phyloP scores from a whole-genome alignment of 2,329 filamentous ascomycete species.

The Lithohypha guttulata region DNA sequence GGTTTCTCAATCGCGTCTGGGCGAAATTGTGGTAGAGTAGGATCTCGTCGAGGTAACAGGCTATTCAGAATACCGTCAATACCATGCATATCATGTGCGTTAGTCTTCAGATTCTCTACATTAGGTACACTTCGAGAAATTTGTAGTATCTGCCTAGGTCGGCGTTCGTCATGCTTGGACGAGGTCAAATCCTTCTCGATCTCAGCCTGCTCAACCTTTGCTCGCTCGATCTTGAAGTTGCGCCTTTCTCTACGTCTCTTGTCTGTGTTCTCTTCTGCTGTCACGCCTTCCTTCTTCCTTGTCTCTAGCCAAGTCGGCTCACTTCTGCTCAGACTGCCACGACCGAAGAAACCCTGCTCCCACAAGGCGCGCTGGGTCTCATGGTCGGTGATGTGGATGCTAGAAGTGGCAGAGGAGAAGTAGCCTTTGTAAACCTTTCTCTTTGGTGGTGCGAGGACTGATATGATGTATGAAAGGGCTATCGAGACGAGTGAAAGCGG shows the following conservation, averaged over 20 bases:
- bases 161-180: no score
- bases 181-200: slow-evolving; percentile 58
- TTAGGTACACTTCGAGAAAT: neutral
- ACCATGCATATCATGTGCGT: slow-evolving; percentile 16
- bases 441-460: slow-evolving; percentile 54
- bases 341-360: slow-evolving; percentile 97
- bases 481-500: slow-evolving; percentile 79
- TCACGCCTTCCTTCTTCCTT: slow-evolving; percentile 65
- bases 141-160: neutral
- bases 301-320: slow-evolving; percentile 86
- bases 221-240: slow-evolving; percentile 80
- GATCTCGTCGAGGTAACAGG: slow-evolving; percentile 8
- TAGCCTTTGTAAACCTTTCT: slow-evolving; percentile 57
- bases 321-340: slow-evolving; percentile 83
- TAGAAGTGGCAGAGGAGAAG: slow-evolving; percentile 72
- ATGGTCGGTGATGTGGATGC: slow-evolving; percentile 71
- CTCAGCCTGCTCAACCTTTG: slow-evolving; percentile 73
- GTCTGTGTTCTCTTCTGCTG: slow-evolving; percentile 72
- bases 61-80: slow-evolving; percentile 20
- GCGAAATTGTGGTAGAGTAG: neutral
- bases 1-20: neutral
- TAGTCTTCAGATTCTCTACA: slow-evolving; percentile 16
- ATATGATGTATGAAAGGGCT: slow-evolving; percentile 63
- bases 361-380: slow-evolving; percentile 70
- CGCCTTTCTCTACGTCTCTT: slow-evolving; percentile 68